phyloP scores from a whole-genome alignment of 2,329 filamentous ascomycete species.

The Apiospora kogelbergensis region DNA sequence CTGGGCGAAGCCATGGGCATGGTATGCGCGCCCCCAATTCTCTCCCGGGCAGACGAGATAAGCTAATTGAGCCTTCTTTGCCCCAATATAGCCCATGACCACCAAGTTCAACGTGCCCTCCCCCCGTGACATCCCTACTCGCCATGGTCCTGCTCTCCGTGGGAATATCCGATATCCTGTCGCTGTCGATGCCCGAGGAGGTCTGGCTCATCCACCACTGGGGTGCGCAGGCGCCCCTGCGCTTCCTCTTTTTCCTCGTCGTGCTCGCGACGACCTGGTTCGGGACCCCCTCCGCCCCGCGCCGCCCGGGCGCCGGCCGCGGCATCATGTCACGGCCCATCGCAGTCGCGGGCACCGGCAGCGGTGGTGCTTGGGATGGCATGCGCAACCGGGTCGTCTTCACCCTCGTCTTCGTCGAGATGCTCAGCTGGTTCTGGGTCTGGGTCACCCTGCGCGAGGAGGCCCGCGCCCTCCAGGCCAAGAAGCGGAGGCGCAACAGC shows the following conservation, averaged over 20 bases:
- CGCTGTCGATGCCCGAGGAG: slow-evolving; percentile 68
- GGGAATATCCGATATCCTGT: slow-evolving; percentile 63
- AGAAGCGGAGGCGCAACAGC: slow-evolving; percentile 2
- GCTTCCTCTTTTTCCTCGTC: slow-evolving; percentile 53
- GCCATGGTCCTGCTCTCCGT: slow-evolving; percentile 64
- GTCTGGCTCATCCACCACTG: slow-evolving; percentile 63
- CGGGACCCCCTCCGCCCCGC: slow-evolving; percentile 29
- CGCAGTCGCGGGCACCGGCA: slow-evolving; percentile 34
- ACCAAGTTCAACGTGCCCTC: slow-evolving; percentile 67
- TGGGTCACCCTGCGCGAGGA: slow-evolving; percentile 72
- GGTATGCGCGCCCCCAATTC: slow-evolving; percentile 47
- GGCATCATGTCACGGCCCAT: slow-evolving; percentile 33
- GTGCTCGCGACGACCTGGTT: slow-evolving; percentile 54
- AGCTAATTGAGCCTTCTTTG: slow-evolving; percentile 12
- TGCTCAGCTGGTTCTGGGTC: slow-evolving; percentile 84
- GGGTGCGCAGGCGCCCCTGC: slow-evolving; percentile 61
- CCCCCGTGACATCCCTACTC: slow-evolving; percentile 70
- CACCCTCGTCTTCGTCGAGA: slow-evolving; percentile 80
- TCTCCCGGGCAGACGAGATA: background rate
- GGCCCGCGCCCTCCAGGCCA: slow-evolving; percentile 19
- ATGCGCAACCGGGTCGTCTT: slow-evolving; percentile 86
- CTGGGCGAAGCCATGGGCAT: slow-evolving; percentile 82
- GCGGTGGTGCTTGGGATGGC: slow-evolving; percentile 56
- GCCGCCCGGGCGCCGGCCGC: slow-evolving; percentile 39
- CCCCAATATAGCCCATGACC: slow-evolving; percentile 54